phyloP scores from a whole-genome alignment of 2,329 filamentous ascomycete species.

The Furcasterigmium sp. region DNA sequence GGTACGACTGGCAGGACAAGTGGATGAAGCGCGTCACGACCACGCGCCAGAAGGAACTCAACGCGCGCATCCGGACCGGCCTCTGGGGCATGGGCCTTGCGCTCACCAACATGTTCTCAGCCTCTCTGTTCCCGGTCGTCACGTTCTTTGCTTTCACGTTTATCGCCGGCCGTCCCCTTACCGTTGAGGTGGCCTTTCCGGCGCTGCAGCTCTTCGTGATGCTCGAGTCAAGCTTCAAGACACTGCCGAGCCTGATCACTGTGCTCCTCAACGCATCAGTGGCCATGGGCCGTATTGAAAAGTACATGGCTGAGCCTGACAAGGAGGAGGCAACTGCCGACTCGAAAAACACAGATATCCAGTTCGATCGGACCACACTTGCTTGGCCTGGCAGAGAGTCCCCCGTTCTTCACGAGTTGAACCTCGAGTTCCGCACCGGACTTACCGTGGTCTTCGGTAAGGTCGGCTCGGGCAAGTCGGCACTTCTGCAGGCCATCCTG shows the following conservation, averaged over 20 bases:
- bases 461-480: conserved; percentile 58
- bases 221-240: conserved; percentile 67
- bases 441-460: conserved; percentile 53
- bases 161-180: conserved; percentile 60
- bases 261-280: conserved; percentile 77
- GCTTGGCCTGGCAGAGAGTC: conserved; percentile 68
- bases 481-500: conserved; percentile 52
- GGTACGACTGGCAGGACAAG: conserved; percentile 76
- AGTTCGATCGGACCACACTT: conserved; percentile 64
- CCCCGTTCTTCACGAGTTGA: conserved; percentile 42
- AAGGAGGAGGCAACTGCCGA: conserved; percentile 49
- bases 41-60: conserved; percentile 62
- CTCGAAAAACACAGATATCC: conserved; percentile 30
- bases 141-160: conserved; percentile 79
- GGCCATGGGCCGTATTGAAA: conserved; percentile 74
- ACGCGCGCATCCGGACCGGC: conserved; percentile 57
- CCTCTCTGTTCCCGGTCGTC: conserved; percentile 71
- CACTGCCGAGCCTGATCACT: conserved; percentile 71
- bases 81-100: conserved; percentile 58
- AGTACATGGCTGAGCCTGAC: conserved; percentile 82
- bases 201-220: conserved; percentile 76
- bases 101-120: conserved; percentile 66
- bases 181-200: conserved; percentile 80
- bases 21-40: conserved; percentile 69
- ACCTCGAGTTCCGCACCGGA: conserved; percentile 40